Percentiles rank a stretch among this genome's conserved stretches.
phyloP scores from a whole-genome alignment of 192 early-diverging fungal species.

The Linnemannia zychae region DNA sequence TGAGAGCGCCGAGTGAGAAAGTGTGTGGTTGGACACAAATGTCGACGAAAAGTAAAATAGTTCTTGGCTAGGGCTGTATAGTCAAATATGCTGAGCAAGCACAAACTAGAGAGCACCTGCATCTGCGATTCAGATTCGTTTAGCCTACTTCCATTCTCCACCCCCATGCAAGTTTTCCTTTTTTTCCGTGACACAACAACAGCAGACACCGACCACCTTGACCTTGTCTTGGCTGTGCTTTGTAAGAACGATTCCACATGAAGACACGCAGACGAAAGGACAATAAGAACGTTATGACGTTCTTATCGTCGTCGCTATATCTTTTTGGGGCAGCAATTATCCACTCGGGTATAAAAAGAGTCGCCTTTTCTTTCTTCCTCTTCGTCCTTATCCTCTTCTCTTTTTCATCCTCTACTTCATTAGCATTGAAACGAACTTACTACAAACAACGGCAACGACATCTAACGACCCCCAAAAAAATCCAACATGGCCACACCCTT shows the following conservation, averaged over 20 bases:
- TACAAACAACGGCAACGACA: no score
- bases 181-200: background rate
- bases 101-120: constrained; percentile 1
- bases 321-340: background rate
- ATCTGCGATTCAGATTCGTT: background rate
- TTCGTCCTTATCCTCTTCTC: background rate
- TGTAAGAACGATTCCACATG: background rate
- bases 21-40: background rate
- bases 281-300: background rate
- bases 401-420: background rate
- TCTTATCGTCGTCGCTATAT: background rate
- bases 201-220: background rate
- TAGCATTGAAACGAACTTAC: background rate
- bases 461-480: no score
- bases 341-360: background rate
- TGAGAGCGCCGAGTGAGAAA: background rate
- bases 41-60: no score
- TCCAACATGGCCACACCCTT: constrained; percentile 57
- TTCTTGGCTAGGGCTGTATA: background rate
- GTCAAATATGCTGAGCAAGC: constrained; percentile 33
- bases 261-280: background rate
- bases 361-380: background rate
- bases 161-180: no score
- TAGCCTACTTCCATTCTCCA: background rate
- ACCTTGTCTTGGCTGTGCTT: background rate